These are phyloP conservation scores for Daldinia bambusicola DNA, from an alignment of 495 filamentous ascomycete genomes.

Conservation along the genomic window DNA sequence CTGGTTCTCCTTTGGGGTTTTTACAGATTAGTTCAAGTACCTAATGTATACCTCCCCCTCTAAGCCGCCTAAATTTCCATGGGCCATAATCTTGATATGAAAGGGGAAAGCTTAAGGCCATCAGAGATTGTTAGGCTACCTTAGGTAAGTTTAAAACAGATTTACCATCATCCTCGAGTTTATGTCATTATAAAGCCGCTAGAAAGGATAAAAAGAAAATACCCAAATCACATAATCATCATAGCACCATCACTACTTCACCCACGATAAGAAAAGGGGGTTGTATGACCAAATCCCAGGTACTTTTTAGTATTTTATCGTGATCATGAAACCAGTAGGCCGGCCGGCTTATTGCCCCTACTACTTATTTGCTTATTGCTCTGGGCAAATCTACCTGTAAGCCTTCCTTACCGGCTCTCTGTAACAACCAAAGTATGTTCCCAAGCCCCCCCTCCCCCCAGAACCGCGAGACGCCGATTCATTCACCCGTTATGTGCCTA, in stretches of 20 bases:
- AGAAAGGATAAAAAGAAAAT: too few species aligned
- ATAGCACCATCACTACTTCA: neutral
- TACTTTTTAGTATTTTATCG: constrained; percentile 21
- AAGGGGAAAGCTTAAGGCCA: too few species aligned
- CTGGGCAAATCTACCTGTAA: constrained; percentile 22
- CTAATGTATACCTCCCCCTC: too few species aligned
- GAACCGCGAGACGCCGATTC: neutral
- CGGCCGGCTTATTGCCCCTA: constrained; percentile 13
- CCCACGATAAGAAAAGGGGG: neutral
- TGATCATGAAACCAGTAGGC: constrained; percentile 13
- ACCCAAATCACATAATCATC: too few species aligned
- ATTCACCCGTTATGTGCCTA: neutral
- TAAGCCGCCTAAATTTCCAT: too few species aligned
- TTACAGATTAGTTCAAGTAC: too few species aligned
- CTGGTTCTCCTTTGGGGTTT: too few species aligned
- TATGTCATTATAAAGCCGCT: too few species aligned
- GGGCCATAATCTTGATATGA: too few species aligned
- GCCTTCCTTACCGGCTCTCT: constrained; percentile 22
- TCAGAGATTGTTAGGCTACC: too few species aligned
- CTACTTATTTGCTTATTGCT: constrained; percentile 12
- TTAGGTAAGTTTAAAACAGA: too few species aligned
- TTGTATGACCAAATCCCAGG: neutral
- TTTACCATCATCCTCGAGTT: too few species aligned
- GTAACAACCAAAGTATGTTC: constrained; percentile 6
- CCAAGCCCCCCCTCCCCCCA: neutral